Evolutionary conservation across 1,284 basidiomycete species (phyloP).

Genomic region (Fomes fomentarius): DNA sequence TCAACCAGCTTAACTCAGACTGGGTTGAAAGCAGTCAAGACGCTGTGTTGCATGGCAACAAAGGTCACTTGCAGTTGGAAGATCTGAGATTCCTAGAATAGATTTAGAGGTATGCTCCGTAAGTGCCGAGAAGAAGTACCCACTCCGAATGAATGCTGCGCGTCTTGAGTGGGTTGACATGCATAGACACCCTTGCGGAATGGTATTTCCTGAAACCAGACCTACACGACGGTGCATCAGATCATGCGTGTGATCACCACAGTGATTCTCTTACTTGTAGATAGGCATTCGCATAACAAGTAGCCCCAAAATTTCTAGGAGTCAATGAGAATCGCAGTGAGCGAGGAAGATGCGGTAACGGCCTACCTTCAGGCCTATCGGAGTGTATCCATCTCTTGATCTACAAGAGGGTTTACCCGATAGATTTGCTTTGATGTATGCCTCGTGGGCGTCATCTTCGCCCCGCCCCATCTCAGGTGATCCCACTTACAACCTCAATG

Average conservation of each 20-base stretch:
- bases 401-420: constrained; percentile 57
- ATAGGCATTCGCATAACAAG: constrained; percentile 92
- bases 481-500: too few relatives aligned
- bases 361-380: constrained; percentile 79
- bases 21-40: constrained; percentile 78
- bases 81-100: constrained; percentile 66
- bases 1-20: constrained; percentile 81
- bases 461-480: constrained; percentile 1
- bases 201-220: constrained; percentile 63
- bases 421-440: constrained; percentile 56
- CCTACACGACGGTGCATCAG: constrained; percentile 36
- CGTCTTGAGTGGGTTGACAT: constrained; percentile 53
- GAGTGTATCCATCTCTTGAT: constrained; percentile 56
- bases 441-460: constrained; percentile 53
- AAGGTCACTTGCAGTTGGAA: constrained; percentile 80
- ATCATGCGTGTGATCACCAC: neutral
- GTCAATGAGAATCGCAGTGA: constrained; percentile 11
- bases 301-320: constrained; percentile 87
- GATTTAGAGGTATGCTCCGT: neutral
- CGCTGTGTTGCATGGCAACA: constrained; percentile 78
- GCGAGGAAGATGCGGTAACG: neutral
- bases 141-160: constrained; percentile 59
- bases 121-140: constrained; percentile 10
- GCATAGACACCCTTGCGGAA: constrained; percentile 63
- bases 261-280: constrained; percentile 61